phyloP scores from a whole-genome alignment of 345 rosid species.

The Pelargonium nanum region DNA sequence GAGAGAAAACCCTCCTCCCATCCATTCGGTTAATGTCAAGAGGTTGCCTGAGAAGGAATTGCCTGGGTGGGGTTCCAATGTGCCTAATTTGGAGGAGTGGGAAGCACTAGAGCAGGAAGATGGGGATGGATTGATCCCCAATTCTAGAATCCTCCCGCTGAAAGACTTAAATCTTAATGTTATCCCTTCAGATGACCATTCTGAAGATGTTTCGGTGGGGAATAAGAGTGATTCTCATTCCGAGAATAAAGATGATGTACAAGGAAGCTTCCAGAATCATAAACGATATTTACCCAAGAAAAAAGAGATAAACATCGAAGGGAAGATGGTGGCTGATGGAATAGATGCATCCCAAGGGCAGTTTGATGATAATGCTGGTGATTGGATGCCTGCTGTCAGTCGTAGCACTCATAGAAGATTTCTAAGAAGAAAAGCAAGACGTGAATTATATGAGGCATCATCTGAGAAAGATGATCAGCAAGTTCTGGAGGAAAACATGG shows the following conservation, averaged over 20 bases:
- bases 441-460: conserved; percentile 38
- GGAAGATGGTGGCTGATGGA: conserved; percentile 85
- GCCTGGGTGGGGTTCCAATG: conserved; percentile 97
- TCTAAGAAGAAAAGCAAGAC: conserved; percentile 65
- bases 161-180: conserved; percentile 56
- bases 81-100: conserved; percentile 87
- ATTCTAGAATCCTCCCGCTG: conserved; percentile 73
- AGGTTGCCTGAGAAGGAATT: conserved; percentile 78
- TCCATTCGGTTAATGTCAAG: conserved; percentile 60
- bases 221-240: conserved; percentile 25
- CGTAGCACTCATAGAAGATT: conserved; percentile 77
- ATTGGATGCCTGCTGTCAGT: conserved; percentile 90
- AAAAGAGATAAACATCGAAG: conserved; percentile 52
- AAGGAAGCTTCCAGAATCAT: conserved; percentile 27
- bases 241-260: conserved; percentile 39
- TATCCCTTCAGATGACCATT: conserved; percentile 24
- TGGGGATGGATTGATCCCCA: conserved; percentile 29
- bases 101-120: conserved; percentile 58
- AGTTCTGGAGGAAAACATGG: conserved; percentile 30
- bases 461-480: conserved; percentile 49
- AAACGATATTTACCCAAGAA: conserved; percentile 48
- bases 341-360: conserved; percentile 82
- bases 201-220: conserved; percentile 36
- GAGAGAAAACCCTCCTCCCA: conserved; percentile 71
- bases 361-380: conserved; percentile 48